phyloP scores from a whole-genome alignment of 2,329 filamentous ascomycete genomes.

The Penicillium sp. region DNA sequence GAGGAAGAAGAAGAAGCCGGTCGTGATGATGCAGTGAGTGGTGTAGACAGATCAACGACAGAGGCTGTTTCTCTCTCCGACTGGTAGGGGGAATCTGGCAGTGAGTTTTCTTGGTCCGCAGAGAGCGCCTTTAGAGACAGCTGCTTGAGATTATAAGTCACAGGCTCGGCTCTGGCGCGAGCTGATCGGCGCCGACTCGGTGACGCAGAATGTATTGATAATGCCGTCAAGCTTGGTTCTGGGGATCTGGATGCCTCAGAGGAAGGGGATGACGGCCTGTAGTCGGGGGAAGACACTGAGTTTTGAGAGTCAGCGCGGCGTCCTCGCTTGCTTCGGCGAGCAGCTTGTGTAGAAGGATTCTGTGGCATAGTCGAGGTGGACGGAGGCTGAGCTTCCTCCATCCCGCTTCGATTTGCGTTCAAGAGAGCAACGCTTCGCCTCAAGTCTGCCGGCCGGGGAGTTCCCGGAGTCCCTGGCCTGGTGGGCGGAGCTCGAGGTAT shows the following conservation, averaged over 20 bases:
- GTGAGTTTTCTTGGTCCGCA: no score
- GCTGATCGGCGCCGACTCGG: constrained; percentile 21
- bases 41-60: not conserved
- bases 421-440: constrained; percentile 4
- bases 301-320: not conserved
- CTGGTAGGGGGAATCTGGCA: not conserved
- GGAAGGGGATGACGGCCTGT: not conserved
- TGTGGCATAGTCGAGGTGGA: not conserved
- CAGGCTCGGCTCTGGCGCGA: constrained; percentile 22
- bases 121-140: constrained; percentile 8
- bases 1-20: not conserved
- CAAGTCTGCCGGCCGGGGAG: constrained; percentile 1
- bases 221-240: not conserved
- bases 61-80: not conserved
- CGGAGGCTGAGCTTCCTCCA: not conserved
- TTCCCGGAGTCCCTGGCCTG: not conserved
- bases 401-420: constrained; percentile 4
- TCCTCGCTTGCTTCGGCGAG: not conserved
- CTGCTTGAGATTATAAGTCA: constrained; percentile 28
- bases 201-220: not conserved
- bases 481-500: not conserved
- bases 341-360: not conserved
- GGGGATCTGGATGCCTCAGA: constrained; percentile 1
- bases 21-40: not conserved
- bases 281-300: constrained; percentile 1